Conservation (phyloP, 345 rosid genomes). For the Gossypium sturtianum region DNA sequence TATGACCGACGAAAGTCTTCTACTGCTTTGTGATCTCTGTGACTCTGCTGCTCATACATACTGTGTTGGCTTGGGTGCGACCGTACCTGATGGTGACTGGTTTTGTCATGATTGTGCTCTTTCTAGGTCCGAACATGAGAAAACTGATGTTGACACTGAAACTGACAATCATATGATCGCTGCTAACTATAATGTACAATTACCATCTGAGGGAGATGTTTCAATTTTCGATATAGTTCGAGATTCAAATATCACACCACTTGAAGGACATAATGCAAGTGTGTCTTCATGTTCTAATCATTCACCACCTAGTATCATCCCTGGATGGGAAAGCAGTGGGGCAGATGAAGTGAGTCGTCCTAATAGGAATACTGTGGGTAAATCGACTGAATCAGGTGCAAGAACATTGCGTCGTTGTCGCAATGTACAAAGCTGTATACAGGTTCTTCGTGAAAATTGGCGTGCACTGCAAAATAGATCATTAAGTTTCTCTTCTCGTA, state of each 20-base stretch:
- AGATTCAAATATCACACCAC: constrained; percentile 9
- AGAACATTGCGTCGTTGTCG: constrained; percentile 44
- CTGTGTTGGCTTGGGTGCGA: constrained; percentile 45
- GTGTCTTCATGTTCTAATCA: not conserved
- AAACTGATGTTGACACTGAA: constrained; percentile 21
- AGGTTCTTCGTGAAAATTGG: constrained; percentile 51
- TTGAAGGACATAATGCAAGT: not conserved
- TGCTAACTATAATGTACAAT: constrained; percentile 6
- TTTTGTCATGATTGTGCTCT: constrained; percentile 51
- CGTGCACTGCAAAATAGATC: constrained; percentile 37
- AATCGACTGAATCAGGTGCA: constrained; percentile 20
- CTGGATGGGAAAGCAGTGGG: constrained; percentile 5
- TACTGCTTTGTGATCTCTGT: constrained; percentile 59
- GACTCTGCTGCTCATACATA: constrained; percentile 51
- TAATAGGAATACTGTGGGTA: constrained; percentile 11
- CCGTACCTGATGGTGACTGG: constrained; percentile 71
- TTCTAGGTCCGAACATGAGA: constrained; percentile 35
- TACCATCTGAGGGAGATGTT: constrained; percentile 8
- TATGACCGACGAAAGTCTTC: constrained; percentile 30
- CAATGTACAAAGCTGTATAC: constrained; percentile 34
- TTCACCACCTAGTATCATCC: not conserved
- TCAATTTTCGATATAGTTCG: constrained; percentile 30
- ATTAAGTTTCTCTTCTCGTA: constrained; percentile 31
- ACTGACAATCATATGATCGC: not conserved
- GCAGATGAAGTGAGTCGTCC: constrained; percentile 5